Percentiles rank a stretch among this genome's conserved stretches.
Evolutionary conservation across 148 eudicot genomes (phyloP).

Genomic region (Silene uniflora): DNA sequence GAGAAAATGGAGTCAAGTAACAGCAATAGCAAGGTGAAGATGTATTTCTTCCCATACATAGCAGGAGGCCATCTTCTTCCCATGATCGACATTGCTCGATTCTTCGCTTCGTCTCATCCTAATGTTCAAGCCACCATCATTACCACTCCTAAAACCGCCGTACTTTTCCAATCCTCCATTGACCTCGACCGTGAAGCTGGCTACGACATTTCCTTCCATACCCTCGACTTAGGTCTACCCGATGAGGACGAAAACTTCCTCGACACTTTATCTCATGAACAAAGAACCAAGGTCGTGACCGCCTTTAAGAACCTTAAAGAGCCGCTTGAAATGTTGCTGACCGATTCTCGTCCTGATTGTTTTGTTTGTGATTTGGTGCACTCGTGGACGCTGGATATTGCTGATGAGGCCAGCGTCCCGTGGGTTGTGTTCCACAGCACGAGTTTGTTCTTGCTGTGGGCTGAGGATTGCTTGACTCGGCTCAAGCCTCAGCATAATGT

Average conservation of each 20-base stretch:
- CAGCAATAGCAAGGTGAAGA: constrained; percentile 6
- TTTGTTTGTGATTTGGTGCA: neutral
- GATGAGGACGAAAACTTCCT: neutral
- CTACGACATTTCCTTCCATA: neutral
- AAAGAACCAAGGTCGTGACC: neutral
- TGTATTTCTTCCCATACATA: constrained; percentile 14
- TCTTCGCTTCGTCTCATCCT: constrained; percentile 2
- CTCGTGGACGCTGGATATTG: constrained; percentile 9
- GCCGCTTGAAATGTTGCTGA: neutral
- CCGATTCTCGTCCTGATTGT: neutral
- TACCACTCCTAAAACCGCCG: constrained; percentile 8
- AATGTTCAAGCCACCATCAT: constrained; percentile 7
- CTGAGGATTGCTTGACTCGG: neutral
- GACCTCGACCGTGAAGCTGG: neutral
- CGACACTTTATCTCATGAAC: neutral
- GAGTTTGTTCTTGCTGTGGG: neutral
- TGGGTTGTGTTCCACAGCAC: neutral
- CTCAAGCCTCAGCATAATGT: neutral
- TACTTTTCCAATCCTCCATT: constrained; percentile 3
- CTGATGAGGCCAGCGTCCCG: neutral
- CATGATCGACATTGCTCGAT: constrained; percentile 5
- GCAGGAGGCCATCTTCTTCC: constrained; percentile 17
- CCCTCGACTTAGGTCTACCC: neutral
- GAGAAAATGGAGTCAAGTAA: neutral
- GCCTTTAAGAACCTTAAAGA: neutral